Evolutionary conservation across 2,329 filamentous ascomycete genomes (phyloP), one percentile per base, ranked within the genome.

Genomic region (Sclerotinia nivalis): DNA sequence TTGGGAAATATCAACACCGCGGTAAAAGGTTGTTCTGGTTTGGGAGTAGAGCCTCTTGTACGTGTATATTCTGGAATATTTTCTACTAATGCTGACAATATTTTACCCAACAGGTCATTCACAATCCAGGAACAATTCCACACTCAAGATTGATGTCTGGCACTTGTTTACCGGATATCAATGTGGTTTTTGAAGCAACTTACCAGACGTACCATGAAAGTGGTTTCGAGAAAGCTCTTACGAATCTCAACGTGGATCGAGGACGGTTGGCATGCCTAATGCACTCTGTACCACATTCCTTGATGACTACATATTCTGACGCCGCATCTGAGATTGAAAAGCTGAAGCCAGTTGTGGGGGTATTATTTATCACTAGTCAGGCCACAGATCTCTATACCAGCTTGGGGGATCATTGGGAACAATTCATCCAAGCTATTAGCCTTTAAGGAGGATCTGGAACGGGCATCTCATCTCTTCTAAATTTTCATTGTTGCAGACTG

Each of bases 91-190:
- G 9, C 45, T 62, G 47, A 59, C 28, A 59, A 15, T 34, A 3
- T 37, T 4, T 50, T 13, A 15, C 45, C 45, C 15, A 52, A 34
- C 28, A 73, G 72, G 60, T 68, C 13, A 72, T 73, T 62, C 69
- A 73, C 55, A 73, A 73, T 37, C 72, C 72, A 15, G 72, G 72
- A 20, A 73, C 72, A 2, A 61, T 73, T 20, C 72, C 72, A 40
- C 15, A 69, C 15, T 45, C 40, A 59, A 64, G 28, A 69, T 25
- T 69, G 25, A 69, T 47, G 34, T 40, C 34, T 47, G 72, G 71
- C 37, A 18, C 62, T 15, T 69, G 70, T 20, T 69, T 61, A 15
- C 72, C 72, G 2, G 72, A 73, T 43, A 62, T 73, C 28, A 70
- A 59, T 47, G 71, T 71, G 12, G 68, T 72, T 18, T 68, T 69